phyloP scores from a whole-genome alignment of 441 rosid genomes.

The Eutrema salsugineum region DNA sequence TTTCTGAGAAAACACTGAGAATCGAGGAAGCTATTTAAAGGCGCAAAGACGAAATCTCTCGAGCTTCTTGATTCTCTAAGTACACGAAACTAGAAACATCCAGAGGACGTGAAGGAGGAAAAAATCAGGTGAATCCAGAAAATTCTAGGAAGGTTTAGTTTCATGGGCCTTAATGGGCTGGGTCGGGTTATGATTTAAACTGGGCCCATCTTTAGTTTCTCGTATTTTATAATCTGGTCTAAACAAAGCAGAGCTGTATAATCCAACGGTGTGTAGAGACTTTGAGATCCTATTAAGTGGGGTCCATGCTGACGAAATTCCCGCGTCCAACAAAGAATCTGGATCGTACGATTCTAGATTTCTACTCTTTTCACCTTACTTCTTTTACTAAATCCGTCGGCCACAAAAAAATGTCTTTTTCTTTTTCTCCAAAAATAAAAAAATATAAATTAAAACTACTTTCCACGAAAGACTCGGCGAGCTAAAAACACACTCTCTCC shows the following conservation, averaged over 20 bases:
- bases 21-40: background rate
- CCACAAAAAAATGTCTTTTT: constrained; percentile 18
- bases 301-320: no score
- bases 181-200: background rate
- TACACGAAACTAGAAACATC: background rate
- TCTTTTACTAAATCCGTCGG: constrained; percentile 31
- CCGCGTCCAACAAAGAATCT: no score
- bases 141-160: background rate
- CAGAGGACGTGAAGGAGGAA: background rate
- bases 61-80: background rate
- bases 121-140: background rate
- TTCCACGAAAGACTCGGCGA: constrained; percentile 20
- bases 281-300: no score
- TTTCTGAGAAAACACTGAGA: background rate
- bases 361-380: background rate
- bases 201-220: background rate
- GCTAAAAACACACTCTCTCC: background rate
- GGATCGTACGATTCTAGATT: no score
- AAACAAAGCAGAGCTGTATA: no score
- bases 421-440: background rate
- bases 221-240: background rate
- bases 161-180: background rate
- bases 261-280: no score
- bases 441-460: background rate
- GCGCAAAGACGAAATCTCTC: background rate